Evolutionary conservation across 306 rosid genomes (phyloP), one percentile per base, ranked within the genome.

Genomic region (Potentilla sterilis): DNA sequence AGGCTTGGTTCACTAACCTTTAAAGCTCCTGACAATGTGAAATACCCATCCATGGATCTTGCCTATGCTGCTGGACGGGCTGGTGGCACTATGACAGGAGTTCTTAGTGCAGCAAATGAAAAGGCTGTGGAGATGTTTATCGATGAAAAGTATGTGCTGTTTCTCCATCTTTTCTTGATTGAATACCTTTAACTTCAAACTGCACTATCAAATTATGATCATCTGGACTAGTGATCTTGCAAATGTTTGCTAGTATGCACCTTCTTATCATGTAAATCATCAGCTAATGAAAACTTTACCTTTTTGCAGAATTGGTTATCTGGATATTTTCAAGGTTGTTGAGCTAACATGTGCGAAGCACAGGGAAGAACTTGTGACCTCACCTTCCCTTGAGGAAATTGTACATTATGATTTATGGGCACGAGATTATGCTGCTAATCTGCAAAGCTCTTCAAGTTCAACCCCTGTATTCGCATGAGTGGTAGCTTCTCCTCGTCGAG

Each of bases 11-110:
- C 99, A 3, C 86, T 95, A 64, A 92, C 97, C 69, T 95, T 92
- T 79, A 95, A 87, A 88, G 73, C 85, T 83, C 99, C 99, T 1
- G 99, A 92, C 86, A 95, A 92, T 46, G 81, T 88, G 44, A 95
- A 95, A 77, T 95, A 95, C 87, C 99, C 99, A 63, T 95, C 99
- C 13, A 84, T 95, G 98, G 90, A 92, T 81, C 96, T 95, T 75
- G 97, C 99, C 43, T 95, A 90, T 67, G 85, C 97, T 79, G 99
- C 99, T 34, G 99, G 99, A 41, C 96, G 98, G 21, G 93, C 99
- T 1, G 99, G 99, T 43, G 99, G 99, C 75, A 92, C 98, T 61
- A 95, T 95, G 99, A 95, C 99, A 9, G 99, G 99, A 76, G 99
- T 95, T 80, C 97, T 95, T 14, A 95, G 99, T 82, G 99, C 99